A percentile compares a stretch with the other conserved stretches of the same genome.
Conservation (phyloP, 352 stramenopile species). For the Phytophthora pistaciae region DNA sequence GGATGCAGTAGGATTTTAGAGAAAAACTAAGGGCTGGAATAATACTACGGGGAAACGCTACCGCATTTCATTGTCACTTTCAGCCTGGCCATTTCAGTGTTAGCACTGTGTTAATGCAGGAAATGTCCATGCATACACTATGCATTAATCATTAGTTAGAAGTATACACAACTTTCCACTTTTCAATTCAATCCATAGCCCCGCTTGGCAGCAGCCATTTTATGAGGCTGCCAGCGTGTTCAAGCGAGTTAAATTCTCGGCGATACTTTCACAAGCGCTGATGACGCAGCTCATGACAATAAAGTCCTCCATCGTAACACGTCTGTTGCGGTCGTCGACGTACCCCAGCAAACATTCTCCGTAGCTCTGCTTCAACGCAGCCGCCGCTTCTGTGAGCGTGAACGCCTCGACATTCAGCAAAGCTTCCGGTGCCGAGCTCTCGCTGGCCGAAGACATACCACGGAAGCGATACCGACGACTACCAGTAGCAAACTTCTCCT, state of each 20-base stretch:
- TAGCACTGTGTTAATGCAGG: too few species aligned
- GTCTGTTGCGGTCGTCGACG: conserved; percentile 36
- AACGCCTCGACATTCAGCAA: conserved; percentile 71
- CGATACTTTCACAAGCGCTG: conserved; percentile 65
- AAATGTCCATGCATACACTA: too few species aligned
- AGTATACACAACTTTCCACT: neutral
- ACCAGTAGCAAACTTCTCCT: neutral
- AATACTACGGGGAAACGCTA: neutral
- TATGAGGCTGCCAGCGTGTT: conserved; percentile 70
- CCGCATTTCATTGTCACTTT: too few species aligned
- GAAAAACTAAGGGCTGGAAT: neutral
- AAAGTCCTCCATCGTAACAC: conserved; percentile 70
- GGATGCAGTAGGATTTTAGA: neutral
- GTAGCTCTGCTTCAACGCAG: conserved; percentile 61
- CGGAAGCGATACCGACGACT: conserved; percentile 32
- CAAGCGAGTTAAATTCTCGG: conserved; percentile 59
- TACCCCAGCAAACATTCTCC: conserved; percentile 56
- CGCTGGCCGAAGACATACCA: conserved; percentile 36
- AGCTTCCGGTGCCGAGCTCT: conserved; percentile 46
- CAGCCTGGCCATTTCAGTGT: too few species aligned
- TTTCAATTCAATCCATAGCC: neutral
- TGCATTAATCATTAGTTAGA: too few species aligned
- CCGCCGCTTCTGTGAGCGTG: conserved; percentile 60
- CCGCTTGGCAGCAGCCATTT: neutral
- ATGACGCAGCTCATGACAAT: conserved; percentile 82